Conservation (phyloP, 2,329 filamentous ascomycete species). For the Corynespora cassiicola region DNA sequence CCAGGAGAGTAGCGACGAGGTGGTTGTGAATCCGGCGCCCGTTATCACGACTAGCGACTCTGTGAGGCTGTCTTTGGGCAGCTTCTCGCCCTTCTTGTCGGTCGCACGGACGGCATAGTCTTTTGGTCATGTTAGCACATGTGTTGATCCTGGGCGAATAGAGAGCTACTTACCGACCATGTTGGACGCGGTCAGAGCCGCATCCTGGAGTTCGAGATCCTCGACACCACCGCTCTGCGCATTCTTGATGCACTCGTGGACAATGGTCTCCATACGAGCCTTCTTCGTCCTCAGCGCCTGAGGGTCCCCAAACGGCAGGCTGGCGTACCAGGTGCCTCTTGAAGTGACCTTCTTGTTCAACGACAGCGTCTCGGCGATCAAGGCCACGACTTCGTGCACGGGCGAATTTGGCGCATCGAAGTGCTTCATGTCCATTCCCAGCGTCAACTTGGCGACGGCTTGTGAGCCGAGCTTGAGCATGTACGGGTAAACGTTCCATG, state of each 20-base stretch:
- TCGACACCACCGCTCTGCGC: constrained; percentile 20
- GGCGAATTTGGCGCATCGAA: constrained; percentile 53
- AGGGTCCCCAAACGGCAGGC: constrained; percentile 65
- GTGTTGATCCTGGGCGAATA: too few relatives aligned
- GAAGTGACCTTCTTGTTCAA: constrained; percentile 67
- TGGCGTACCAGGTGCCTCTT: constrained; percentile 62
- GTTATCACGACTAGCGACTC: constrained; percentile 58
- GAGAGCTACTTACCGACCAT: too few relatives aligned
- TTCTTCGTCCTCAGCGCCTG: constrained; percentile 32
- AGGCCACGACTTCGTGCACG: constrained; percentile 58
- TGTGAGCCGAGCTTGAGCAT: constrained; percentile 57
- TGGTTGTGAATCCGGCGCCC: constrained; percentile 68
- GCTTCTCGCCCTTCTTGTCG: constrained; percentile 61
- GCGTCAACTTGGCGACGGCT: constrained; percentile 52
- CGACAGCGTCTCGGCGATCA: constrained; percentile 58
- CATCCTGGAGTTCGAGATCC: constrained; percentile 45
- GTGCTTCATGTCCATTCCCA: constrained; percentile 55
- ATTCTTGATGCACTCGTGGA: constrained; percentile 22
- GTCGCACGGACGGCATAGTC: constrained; percentile 63
- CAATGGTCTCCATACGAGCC: constrained; percentile 21
- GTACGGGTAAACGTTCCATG: constrained; percentile 58
- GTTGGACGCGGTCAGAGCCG: constrained; percentile 41
- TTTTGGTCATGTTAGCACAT: too few relatives aligned
- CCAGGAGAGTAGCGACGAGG: constrained; percentile 65
- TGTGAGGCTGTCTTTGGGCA: constrained; percentile 54